These are phyloP conservation scores for Cryphonectria radicalis DNA, from an alignment of 2,329 filamentous ascomycete genomes.

Conservation along the genomic window DNA sequence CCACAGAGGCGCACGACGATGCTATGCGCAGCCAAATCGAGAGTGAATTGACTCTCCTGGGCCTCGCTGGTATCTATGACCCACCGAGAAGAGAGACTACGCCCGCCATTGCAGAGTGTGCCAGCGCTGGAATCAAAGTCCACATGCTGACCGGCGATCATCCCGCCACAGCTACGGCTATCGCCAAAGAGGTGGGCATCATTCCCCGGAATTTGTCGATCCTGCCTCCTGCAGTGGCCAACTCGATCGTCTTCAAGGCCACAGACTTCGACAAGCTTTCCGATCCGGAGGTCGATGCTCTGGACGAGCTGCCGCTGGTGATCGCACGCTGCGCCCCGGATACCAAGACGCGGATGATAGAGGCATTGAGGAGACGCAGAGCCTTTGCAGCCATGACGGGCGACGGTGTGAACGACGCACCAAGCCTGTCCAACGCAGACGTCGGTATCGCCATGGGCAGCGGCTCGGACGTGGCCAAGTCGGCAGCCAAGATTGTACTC, in stretches of 20 bases:
- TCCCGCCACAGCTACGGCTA: slow-evolving; percentile 76
- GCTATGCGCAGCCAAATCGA: slow-evolving; percentile 66
- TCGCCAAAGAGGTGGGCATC: slow-evolving; percentile 79
- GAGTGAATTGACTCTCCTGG: slow-evolving; percentile 70
- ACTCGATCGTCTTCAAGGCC: slow-evolving; percentile 74
- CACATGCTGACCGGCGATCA: slow-evolving; percentile 89
- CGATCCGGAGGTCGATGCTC: slow-evolving; percentile 74
- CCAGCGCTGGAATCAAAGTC: slow-evolving; percentile 74
- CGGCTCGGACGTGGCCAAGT: slow-evolving; percentile 84
- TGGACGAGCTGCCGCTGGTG: slow-evolving; percentile 78
- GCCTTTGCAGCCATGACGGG: slow-evolving; percentile 86
- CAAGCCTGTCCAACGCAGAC: slow-evolving; percentile 78
- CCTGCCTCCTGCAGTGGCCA: slow-evolving; percentile 65
- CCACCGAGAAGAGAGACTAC: slow-evolving; percentile 83
- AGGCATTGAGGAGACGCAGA: slow-evolving; percentile 77
- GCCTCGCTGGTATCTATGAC: slow-evolving; percentile 86
- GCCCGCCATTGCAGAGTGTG: slow-evolving; percentile 70
- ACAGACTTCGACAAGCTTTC: slow-evolving; percentile 78
- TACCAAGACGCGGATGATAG: slow-evolving; percentile 91
- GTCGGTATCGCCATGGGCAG: slow-evolving; percentile 92
- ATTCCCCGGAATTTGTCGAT: slow-evolving; percentile 65
- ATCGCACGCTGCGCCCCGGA: slow-evolving; percentile 83
- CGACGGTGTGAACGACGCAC: slow-evolving; percentile 86
- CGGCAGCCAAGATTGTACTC: slow-evolving; percentile 79
- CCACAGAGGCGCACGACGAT: slow-evolving; percentile 43